Evolutionary conservation across 2,329 filamentous ascomycete genomes (phyloP).

Genomic region (Calonectria multiphialidica): DNA sequence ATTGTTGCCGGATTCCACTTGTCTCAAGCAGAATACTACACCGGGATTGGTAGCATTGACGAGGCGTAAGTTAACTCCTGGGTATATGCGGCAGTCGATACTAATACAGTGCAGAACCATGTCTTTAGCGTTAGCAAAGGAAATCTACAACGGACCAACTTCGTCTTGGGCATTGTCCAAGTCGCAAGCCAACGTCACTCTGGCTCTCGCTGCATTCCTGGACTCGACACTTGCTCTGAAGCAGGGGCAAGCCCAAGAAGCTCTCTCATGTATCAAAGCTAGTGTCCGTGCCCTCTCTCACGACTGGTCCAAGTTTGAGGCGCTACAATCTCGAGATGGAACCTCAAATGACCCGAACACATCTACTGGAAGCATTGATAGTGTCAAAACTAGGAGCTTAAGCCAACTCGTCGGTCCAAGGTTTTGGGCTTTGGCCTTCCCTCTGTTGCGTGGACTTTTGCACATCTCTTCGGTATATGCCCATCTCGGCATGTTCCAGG

Average conservation of each 20-base stretch:
- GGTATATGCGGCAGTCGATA: neutral
- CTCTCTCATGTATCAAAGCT: conserved; percentile 68
- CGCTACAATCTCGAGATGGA: conserved; percentile 30
- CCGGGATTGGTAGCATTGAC: conserved; percentile 74
- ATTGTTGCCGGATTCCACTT: conserved; percentile 71
- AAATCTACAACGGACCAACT: conserved; percentile 46
- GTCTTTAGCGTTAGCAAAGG: conserved; percentile 54
- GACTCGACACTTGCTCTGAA: conserved; percentile 76
- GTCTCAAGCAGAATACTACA: conserved; percentile 79
- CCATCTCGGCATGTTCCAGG: conserved; percentile 87
- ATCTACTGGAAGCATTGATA: conserved; percentile 45
- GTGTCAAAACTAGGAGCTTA: conserved; percentile 39
- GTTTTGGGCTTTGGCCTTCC: conserved; percentile 84
- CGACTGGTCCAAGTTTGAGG: conserved; percentile 67
- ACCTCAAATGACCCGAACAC: conserved; percentile 44
- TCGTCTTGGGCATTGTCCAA: conserved; percentile 51
- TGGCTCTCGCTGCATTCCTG: conserved; percentile 59
- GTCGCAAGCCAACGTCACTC: conserved; percentile 46
- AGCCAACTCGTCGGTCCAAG: conserved; percentile 60
- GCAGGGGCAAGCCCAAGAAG: conserved; percentile 68
- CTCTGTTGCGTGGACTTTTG: conserved; percentile 77
- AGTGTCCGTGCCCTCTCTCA: conserved; percentile 68
- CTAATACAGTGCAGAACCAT: conserved; percentile 40
- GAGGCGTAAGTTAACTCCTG: conserved; percentile 62
- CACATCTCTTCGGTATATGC: conserved; percentile 84